phyloP scores from a whole-genome alignment of 306 rosid genomes.

The Cicer judaicum region DNA sequence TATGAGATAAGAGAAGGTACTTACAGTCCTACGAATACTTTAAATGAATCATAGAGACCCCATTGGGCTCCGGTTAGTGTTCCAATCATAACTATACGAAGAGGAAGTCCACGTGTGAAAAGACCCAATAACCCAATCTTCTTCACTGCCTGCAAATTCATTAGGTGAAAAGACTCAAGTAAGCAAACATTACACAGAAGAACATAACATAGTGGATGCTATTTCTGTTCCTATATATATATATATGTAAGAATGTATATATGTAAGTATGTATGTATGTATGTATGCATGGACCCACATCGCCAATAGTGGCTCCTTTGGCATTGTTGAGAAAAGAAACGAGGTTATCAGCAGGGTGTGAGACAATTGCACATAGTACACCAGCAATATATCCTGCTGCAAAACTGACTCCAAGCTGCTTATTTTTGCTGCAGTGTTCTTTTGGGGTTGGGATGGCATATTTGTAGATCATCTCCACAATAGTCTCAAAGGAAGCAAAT shows the following conservation, averaged over 20 bases:
- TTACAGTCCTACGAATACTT: constrained; percentile 80
- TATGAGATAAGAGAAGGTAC: constrained; percentile 39
- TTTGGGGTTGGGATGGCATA: constrained; percentile 68
- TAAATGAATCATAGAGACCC: constrained; percentile 71
- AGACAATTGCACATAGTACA: constrained; percentile 67
- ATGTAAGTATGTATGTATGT: too few species aligned
- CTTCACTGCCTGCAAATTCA: constrained; percentile 67
- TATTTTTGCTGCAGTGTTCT: constrained; percentile 61
- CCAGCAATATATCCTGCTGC: constrained; percentile 77
- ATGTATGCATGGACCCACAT: constrained; percentile 54
- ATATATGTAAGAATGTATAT: background rate
- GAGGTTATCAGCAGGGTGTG: constrained; percentile 87
- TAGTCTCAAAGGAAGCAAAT: constrained; percentile 73
- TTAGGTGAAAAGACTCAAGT: constrained; percentile 9
- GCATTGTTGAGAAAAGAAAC: constrained; percentile 86
- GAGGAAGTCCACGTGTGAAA: constrained; percentile 83
- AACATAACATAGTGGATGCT: background rate
- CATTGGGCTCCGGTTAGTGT: constrained; percentile 77
- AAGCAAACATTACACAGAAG: constrained; percentile 36
- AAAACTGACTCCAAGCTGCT: constrained; percentile 82
- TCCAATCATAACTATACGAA: constrained; percentile 81
- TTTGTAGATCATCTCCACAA: constrained; percentile 71
- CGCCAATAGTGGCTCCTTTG: constrained; percentile 77
- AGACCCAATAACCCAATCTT: constrained; percentile 68
- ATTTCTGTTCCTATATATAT: background rate